phyloP scores from a whole-genome alignment of 192 early-diverging fungal genomes.

The Coemansia sp. region DNA sequence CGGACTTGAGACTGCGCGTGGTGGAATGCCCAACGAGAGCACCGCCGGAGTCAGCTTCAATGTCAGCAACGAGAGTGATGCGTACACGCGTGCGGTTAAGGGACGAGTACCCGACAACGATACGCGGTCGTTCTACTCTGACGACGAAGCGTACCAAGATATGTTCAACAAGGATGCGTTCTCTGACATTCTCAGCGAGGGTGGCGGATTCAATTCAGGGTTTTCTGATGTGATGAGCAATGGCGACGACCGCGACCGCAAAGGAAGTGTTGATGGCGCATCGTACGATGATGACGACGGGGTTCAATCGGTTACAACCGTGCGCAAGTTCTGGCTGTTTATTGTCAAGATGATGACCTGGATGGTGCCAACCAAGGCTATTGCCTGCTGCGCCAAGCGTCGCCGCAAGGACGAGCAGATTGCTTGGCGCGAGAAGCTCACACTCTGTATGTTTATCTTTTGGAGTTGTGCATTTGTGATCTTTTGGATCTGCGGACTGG shows the following conservation, averaged over 20 bases:
- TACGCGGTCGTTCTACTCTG: constrained; percentile 53
- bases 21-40: constrained; percentile 9
- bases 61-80: constrained; percentile 22
- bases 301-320: constrained; percentile 54
- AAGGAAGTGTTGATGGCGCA: constrained; percentile 15
- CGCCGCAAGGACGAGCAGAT: constrained; percentile 72
- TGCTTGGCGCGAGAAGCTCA: constrained; percentile 96
- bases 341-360: constrained; percentile 64
- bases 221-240: constrained; percentile 49
- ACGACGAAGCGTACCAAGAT: constrained; percentile 52
- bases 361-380: constrained; percentile 70
- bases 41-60: constrained; percentile 31
- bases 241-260: constrained; percentile 18
- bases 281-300: constrained; percentile 38
- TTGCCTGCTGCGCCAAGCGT: constrained; percentile 73
- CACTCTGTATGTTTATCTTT: constrained; percentile 79
- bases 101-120: constrained; percentile 39
- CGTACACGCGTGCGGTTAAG: constrained; percentile 30
- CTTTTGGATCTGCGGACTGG: constrained; percentile 79
- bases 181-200: constrained; percentile 48
- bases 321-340: constrained; percentile 76
- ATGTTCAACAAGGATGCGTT: constrained; percentile 52
- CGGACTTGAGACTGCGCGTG: constrained; percentile 18
- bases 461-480: constrained; percentile 74
- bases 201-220: constrained; percentile 37